Conservation (phyloP, 345 rosid genomes). For the Corchorus capsularis region DNA sequence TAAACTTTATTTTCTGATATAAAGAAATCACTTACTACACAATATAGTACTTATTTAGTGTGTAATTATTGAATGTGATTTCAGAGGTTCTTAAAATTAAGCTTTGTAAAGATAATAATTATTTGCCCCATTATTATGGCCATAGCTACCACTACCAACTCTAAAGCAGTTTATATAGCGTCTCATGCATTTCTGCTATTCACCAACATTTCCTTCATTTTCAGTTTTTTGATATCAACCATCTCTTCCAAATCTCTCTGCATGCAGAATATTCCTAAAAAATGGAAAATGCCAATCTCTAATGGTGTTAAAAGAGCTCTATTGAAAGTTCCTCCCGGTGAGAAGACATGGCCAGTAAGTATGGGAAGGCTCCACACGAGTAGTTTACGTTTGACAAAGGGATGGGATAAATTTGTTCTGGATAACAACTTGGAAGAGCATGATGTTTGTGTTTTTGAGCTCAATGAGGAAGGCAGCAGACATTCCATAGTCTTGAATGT, state of each 20-base stretch:
- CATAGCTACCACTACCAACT: too few relatives aligned
- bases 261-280: constrained; percentile 3
- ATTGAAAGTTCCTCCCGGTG: constrained; percentile 2
- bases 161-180: too few relatives aligned
- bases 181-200: too few relatives aligned
- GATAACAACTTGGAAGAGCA: constrained; percentile 14
- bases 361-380: background rate
- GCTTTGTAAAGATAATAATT: too few relatives aligned
- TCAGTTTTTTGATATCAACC: background rate
- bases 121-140: too few relatives aligned
- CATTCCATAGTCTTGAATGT: background rate
- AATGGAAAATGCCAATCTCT: background rate
- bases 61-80: too few relatives aligned
- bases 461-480: background rate
- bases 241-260: background rate
- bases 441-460: constrained; percentile 20
- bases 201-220: too few relatives aligned
- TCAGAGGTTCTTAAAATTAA: too few relatives aligned
- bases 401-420: constrained; percentile 12
- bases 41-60: too few relatives aligned
- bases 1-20: too few relatives aligned
- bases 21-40: too few relatives aligned
- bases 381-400: background rate
- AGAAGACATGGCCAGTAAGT: background rate
- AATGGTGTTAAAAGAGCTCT: background rate